Evolutionary conservation across 1,139 yeast species (phyloP).

Genomic region (Suhomyces bokatorum): DNA sequence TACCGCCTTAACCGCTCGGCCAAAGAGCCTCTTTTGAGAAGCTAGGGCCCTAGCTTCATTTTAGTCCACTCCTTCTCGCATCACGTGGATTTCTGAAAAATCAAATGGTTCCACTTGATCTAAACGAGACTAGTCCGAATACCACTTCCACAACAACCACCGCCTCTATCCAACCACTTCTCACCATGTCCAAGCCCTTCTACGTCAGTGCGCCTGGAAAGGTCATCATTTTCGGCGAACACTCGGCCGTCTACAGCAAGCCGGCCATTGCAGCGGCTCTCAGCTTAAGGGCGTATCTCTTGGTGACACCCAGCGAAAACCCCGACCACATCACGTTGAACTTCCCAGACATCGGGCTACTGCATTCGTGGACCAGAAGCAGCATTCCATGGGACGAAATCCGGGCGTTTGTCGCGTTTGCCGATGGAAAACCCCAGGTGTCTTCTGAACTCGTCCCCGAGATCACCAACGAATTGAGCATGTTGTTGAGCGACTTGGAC

Average conservation of each 20-base stretch:
- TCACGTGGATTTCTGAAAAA: not conserved
- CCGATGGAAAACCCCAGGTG: constrained; percentile 39
- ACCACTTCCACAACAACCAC: not conserved
- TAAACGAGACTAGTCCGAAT: too few species aligned
- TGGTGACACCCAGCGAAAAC: constrained; percentile 51
- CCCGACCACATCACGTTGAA: constrained; percentile 54
- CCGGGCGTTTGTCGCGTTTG: constrained; percentile 20
- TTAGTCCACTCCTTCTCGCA: not conserved
- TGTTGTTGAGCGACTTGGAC: constrained; percentile 45
- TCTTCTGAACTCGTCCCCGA: constrained; percentile 63
- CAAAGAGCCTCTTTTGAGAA: constrained; percentile 8
- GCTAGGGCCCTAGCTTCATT: too few species aligned
- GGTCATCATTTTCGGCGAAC: constrained; percentile 95
- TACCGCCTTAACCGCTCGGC: constrained; percentile 12
- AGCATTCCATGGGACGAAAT: constrained; percentile 64
- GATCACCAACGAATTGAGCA: constrained; percentile 50
- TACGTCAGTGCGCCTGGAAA: constrained; percentile 95
- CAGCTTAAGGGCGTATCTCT: constrained; percentile 75
- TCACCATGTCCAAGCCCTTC: constrained; percentile 44
- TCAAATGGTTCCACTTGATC: not conserved
- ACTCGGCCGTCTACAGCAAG: constrained; percentile 90
- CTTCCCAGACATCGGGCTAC: constrained; percentile 79
- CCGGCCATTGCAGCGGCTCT: constrained; percentile 93
- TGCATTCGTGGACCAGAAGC: constrained; percentile 57
- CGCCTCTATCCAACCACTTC: not conserved